phyloP scores from a whole-genome alignment of 345 rosid genomes.

The Cardamine resedifolia region DNA sequence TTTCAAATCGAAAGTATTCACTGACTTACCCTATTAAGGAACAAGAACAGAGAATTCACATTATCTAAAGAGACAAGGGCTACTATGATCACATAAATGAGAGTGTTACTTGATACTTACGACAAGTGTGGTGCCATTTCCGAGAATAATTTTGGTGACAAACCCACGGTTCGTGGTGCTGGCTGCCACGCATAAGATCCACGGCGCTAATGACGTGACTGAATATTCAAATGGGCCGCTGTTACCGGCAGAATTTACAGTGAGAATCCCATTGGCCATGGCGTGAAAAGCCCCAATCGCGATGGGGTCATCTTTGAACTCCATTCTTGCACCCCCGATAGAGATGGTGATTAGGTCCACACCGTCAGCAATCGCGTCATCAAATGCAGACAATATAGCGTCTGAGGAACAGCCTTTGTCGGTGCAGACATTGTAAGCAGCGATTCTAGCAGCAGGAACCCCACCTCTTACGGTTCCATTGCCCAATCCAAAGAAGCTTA shows the following conservation, averaged over 20 bases:
- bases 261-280: constrained; percentile 47
- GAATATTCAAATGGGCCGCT: constrained; percentile 9
- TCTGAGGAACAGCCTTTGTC: rapidly evolving
- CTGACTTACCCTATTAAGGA: constrained; percentile 42
- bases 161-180: constrained; percentile 47
- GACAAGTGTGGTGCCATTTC: constrained; percentile 38
- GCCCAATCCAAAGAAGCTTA: constrained; percentile 47
- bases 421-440: constrained; percentile 43
- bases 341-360: constrained; percentile 42
- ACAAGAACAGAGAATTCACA: not conserved
- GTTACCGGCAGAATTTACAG: constrained; percentile 44
- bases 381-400: constrained; percentile 35
- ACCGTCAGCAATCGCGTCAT: constrained; percentile 49
- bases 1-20: constrained; percentile 39
- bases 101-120: constrained; percentile 40
- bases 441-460: constrained; percentile 50
- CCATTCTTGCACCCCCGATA: not conserved
- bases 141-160: constrained; percentile 43
- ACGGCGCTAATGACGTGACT: constrained; percentile 24
- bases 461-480: constrained; percentile 51
- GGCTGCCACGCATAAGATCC: constrained; percentile 51
- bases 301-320: constrained; percentile 3
- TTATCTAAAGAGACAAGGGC: not conserved
- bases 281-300: constrained; percentile 59
- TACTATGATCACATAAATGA: not conserved